These are phyloP conservation scores for Avicennia marina DNA, from an alignment of 257 asterid species.

Conservation along the genomic window DNA sequence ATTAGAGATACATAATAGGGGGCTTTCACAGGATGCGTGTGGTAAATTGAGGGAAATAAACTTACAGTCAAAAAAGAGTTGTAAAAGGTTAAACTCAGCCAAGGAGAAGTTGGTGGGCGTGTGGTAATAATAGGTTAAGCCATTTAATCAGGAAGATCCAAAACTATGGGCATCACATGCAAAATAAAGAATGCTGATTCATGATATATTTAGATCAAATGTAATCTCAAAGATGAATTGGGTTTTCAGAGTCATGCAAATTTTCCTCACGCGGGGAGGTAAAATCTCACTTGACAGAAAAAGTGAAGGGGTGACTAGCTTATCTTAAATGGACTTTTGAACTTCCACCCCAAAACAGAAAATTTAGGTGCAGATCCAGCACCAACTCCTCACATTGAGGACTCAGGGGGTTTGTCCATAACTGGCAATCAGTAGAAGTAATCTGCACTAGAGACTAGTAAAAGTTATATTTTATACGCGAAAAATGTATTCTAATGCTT, in stretches of 20 bases:
- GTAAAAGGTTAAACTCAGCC: no score
- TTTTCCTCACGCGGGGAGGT: no score
- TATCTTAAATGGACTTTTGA: background rate
- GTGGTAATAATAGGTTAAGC: background rate
- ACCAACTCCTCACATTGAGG: background rate
- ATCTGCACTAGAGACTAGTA: background rate
- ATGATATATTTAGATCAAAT: background rate
- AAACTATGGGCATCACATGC: background rate
- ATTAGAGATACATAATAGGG: no score
- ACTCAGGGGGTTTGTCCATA: slow-evolving; percentile 7
- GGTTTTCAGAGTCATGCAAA: no score
- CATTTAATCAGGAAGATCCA: background rate
- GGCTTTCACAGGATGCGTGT: no score
- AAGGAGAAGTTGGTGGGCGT: no score
- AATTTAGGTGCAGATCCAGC: background rate
- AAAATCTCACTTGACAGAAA: background rate
- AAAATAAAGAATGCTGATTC: background rate
- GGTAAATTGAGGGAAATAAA: no score
- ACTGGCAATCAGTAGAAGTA: background rate
- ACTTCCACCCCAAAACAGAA: background rate
- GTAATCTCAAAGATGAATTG: no score
- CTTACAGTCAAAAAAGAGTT: no score
- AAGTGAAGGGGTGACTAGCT: background rate
- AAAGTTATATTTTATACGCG: background rate
- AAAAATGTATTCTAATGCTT: slow-evolving; percentile 27